These are phyloP conservation scores for Tulasnella sp. DNA, from an alignment of 768 basidiomycete species.

Conservation along the genomic window DNA sequence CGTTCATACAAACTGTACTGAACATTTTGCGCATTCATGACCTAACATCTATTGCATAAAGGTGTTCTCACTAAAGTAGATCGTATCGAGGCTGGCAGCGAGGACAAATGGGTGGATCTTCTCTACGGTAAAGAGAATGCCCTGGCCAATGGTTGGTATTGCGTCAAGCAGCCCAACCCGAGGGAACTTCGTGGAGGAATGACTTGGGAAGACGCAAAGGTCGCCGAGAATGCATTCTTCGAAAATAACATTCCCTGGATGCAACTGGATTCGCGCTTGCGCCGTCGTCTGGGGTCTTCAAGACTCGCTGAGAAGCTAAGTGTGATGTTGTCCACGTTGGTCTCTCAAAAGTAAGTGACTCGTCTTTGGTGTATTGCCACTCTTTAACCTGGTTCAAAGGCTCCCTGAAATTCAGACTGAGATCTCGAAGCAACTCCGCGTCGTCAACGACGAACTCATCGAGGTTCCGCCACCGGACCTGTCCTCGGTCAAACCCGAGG, in stretches of 20 bases:
- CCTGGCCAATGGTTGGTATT: constrained; percentile 48
- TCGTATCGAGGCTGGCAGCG: constrained; percentile 47
- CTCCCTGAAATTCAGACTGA: constrained; percentile 54
- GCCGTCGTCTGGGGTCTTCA: neutral
- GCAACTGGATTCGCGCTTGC: neutral
- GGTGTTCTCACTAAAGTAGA: constrained; percentile 73
- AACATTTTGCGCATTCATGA: neutral
- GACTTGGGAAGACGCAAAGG: constrained; percentile 51
- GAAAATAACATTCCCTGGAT: constrained; percentile 11
- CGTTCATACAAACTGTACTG: neutral
- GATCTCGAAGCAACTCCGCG: constrained; percentile 36
- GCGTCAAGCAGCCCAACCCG: constrained; percentile 45
- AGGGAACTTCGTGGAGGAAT: constrained; percentile 40
- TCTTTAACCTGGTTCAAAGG: constrained; percentile 27
- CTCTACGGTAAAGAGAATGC: constrained; percentile 24
- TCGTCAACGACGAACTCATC: constrained; percentile 28
- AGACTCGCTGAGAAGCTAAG: constrained; percentile 47
- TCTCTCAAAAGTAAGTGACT: constrained; percentile 43
- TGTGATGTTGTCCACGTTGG: constrained; percentile 48
- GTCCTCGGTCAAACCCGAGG: constrained; percentile 43
- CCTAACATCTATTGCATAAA: constrained; percentile 21
- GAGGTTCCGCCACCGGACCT: constrained; percentile 45
- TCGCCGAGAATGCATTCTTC: constrained; percentile 49
- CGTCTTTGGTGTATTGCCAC: neutral
- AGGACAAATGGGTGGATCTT: constrained; percentile 40